Evolutionary conservation across 208 protist species (phyloP).

Genomic region (Porcisia deanei): DNA sequence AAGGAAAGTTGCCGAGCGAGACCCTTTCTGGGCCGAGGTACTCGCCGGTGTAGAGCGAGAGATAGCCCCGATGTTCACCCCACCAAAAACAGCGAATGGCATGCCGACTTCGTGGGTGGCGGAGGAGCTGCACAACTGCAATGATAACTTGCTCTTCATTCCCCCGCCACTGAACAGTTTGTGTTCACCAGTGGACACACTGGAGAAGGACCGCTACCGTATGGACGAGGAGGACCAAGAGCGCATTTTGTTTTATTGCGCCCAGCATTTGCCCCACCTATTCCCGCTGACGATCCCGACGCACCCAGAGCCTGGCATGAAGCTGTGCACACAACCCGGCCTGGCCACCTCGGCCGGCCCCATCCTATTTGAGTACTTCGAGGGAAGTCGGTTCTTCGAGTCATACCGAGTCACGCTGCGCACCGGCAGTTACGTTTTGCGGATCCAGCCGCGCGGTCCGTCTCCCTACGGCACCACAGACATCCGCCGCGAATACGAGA

Average conservation of each 20-base stretch:
- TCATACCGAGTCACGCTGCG: slow-evolving; percentile 74
- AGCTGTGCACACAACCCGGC: slow-evolving; percentile 48
- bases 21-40: slow-evolving; percentile 67
- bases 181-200: slow-evolving; percentile 32
- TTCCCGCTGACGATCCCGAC: slow-evolving; percentile 57
- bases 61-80: slow-evolving; percentile 65
- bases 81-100: slow-evolving; percentile 34
- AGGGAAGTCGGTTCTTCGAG: slow-evolving; percentile 58
- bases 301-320: slow-evolving; percentile 29
- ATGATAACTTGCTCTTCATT: slow-evolving; percentile 73
- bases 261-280: slow-evolving; percentile 69
- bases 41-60: slow-evolving; percentile 56
- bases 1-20: slow-evolving; percentile 56
- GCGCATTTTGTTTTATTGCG: slow-evolving; percentile 77
- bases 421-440: slow-evolving; percentile 73
- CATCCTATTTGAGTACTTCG: slow-evolving; percentile 68
- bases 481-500: slow-evolving; percentile 70
- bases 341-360: slow-evolving; percentile 67
- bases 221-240: slow-evolving; percentile 72
- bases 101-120: slow-evolving; percentile 64
- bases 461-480: slow-evolving; percentile 51
- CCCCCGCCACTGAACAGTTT: slow-evolving; percentile 54
- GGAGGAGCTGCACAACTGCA: slow-evolving; percentile 74
- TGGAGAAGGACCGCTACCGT: slow-evolving; percentile 44
- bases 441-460: slow-evolving; percentile 67